A percentile compares a stretch with the other conserved stretches of the same genome.
These are phyloP conservation scores for Tolypocladium endophyticum DNA, from an alignment of 2,329 filamentous ascomycete genomes.

Conservation along the genomic window DNA sequence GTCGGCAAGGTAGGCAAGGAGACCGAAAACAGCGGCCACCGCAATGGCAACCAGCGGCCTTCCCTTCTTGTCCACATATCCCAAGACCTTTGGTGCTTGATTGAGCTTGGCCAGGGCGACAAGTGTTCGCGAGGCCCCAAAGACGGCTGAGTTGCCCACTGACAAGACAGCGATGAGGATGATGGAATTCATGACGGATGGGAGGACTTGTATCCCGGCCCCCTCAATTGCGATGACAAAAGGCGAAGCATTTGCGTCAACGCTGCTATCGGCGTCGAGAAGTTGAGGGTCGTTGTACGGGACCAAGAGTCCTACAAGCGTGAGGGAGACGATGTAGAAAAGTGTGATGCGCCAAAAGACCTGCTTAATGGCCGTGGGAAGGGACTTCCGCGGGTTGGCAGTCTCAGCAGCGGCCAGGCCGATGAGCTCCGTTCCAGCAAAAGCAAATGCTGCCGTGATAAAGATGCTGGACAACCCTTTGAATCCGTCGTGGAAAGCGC, in stretches of 20 bases:
- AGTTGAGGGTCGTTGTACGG: slow-evolving; percentile 59
- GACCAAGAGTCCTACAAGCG: slow-evolving; percentile 72
- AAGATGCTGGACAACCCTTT: slow-evolving; percentile 73
- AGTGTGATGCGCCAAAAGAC: slow-evolving; percentile 90
- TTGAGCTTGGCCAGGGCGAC: slow-evolving; percentile 81
- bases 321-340: slow-evolving; percentile 80
- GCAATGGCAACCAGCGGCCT: slow-evolving; percentile 66
- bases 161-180: slow-evolving; percentile 85
- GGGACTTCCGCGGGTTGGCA: slow-evolving; percentile 64
- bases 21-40: slow-evolving; percentile 55
- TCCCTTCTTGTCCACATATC: slow-evolving; percentile 74
- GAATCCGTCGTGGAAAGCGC: slow-evolving; percentile 77
- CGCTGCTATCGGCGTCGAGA: slow-evolving; percentile 42
- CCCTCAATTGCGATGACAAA: slow-evolving; percentile 89
- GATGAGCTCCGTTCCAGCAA: slow-evolving; percentile 65
- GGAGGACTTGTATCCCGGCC: slow-evolving; percentile 69
- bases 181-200: slow-evolving; percentile 85
- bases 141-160: slow-evolving; percentile 85
- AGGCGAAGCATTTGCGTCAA: slow-evolving; percentile 67
- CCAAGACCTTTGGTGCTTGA: slow-evolving; percentile 66
- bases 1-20: slow-evolving; percentile 66
- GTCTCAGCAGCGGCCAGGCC: slow-evolving; percentile 70
- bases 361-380: slow-evolving; percentile 83
- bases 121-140: slow-evolving; percentile 82
- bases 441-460: slow-evolving; percentile 67